phyloP scores from a whole-genome alignment of 2,329 filamentous ascomycete genomes.

The Pyrenophora teres region DNA sequence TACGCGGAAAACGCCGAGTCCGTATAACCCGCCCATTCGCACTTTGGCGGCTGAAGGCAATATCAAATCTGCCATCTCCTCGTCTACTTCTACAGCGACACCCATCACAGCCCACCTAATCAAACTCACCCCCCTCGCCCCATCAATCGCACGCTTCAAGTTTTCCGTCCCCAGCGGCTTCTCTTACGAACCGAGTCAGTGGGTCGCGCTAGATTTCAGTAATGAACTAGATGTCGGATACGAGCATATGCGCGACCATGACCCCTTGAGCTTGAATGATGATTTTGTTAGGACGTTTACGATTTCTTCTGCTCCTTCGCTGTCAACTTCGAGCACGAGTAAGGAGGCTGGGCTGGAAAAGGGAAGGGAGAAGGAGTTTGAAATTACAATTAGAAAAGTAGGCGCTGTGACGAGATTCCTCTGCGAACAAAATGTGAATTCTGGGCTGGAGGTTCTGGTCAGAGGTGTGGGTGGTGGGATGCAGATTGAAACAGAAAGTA shows the following conservation, averaged over 20 bases:
- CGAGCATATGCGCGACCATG: slow-evolving; percentile 80
- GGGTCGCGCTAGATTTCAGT: slow-evolving; percentile 75
- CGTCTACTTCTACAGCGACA: neutral
- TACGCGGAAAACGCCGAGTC: slow-evolving; percentile 62
- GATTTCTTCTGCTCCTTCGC: slow-evolving; percentile 64
- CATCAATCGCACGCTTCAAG: slow-evolving; percentile 68
- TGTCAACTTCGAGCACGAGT: neutral
- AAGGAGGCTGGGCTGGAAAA: neutral
- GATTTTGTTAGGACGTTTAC: slow-evolving; percentile 86
- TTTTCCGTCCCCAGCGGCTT: slow-evolving; percentile 54
- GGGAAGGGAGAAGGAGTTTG: slow-evolving; percentile 57
- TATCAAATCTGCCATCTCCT: slow-evolving; percentile 22
- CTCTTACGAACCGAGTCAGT: slow-evolving; percentile 71
- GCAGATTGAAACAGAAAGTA: slow-evolving; percentile 44
- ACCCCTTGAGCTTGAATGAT: slow-evolving; percentile 80
- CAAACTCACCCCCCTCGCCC: slow-evolving; percentile 64
- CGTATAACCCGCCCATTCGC: slow-evolving; percentile 78
- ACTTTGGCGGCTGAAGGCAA: slow-evolving; percentile 64
- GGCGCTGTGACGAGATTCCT: slow-evolving; percentile 71
- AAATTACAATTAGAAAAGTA: slow-evolving; percentile 73
- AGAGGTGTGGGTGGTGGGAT: slow-evolving; percentile 75
- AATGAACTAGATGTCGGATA: slow-evolving; percentile 73
- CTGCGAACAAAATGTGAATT: slow-evolving; percentile 60
- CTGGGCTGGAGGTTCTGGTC: slow-evolving; percentile 66
- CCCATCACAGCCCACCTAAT: slow-evolving; percentile 60